Conservation (phyloP, 192 early-diverging fungal species). For the Entrophospora sp. region DNA sequence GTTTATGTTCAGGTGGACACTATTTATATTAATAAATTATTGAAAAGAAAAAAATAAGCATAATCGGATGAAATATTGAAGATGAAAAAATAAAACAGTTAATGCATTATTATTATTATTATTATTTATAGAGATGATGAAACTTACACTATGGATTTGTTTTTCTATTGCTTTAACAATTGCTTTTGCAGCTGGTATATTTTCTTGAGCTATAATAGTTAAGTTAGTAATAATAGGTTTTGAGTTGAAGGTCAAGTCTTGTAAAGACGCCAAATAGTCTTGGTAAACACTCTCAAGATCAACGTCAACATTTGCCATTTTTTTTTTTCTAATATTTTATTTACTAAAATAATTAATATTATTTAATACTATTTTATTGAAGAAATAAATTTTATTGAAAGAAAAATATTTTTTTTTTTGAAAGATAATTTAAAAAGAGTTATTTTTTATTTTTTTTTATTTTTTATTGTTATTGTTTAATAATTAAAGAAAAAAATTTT, state of each 20-base stretch:
- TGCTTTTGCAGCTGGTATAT: conserved; percentile 49
- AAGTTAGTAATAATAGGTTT: conserved; percentile 88
- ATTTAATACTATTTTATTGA: too few relatives aligned
- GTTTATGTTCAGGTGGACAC: conserved; percentile 66
- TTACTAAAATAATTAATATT: too few relatives aligned
- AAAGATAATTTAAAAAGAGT: too few relatives aligned
- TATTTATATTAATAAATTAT: conserved; percentile 37
- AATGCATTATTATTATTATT: too few relatives aligned
- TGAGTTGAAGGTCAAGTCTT: conserved; percentile 84
- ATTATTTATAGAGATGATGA: too few relatives aligned
- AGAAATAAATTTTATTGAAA: too few relatives aligned
- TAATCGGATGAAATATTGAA: too few relatives aligned
- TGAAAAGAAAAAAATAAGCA: not conserved
- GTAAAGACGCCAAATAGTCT: conserved; percentile 54
- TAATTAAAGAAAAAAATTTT: too few relatives aligned
- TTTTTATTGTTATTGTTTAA: too few relatives aligned
- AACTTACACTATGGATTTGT: conserved; percentile 39
- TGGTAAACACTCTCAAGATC: conserved; percentile 36
- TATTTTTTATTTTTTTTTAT: too few relatives aligned
- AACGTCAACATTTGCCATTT: conserved; percentile 7
- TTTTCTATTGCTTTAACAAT: conserved; percentile 74
- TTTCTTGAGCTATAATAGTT: conserved; percentile 77
- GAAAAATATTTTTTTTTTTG: too few relatives aligned
- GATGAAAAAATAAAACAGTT: too few relatives aligned
- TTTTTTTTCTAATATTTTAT: not conserved